These are phyloP conservation scores for Chlorophyllum brunneum DNA, from an alignment of 768 basidiomycete genomes.

Conservation along the genomic window DNA sequence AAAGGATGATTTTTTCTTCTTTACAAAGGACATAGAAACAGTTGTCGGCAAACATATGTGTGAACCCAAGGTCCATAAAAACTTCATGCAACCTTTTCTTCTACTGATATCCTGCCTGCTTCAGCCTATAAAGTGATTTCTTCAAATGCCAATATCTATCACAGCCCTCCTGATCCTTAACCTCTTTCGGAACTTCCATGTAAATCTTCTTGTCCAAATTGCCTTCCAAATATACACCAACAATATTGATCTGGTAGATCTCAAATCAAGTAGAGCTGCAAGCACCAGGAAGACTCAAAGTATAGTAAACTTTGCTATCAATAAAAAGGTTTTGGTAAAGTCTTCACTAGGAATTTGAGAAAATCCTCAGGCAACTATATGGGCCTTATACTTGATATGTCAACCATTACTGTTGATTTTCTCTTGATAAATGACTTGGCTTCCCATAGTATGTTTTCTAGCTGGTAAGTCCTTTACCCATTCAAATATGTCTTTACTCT, in stretches of 20 bases:
- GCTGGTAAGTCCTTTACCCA: constrained; percentile 8
- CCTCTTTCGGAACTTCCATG: constrained; percentile 19
- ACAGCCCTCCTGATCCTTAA: constrained; percentile 16
- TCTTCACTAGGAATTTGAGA: constrained; percentile 29
- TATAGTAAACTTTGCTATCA: constrained; percentile 19
- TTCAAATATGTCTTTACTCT: constrained; percentile 10
- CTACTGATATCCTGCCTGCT: constrained; percentile 32
- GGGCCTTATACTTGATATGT: constrained; percentile 19
- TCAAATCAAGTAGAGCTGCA: constrained; percentile 11
- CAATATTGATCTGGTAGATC: constrained; percentile 19
- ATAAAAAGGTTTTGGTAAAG: constrained; percentile 28
- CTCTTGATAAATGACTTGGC: constrained; percentile 17
- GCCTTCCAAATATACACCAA: constrained; percentile 23
- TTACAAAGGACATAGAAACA: constrained; percentile 16
- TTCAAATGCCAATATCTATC: constrained; percentile 15
- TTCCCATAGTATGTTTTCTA: constrained; percentile 18
- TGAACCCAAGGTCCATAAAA: constrained; percentile 11
- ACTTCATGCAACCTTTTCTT: constrained; percentile 9
- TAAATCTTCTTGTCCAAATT: constrained; percentile 25
- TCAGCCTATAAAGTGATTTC: constrained; percentile 31
- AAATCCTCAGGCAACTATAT: constrained; percentile 23
- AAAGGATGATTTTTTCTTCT: not conserved
- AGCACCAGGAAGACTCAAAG: constrained; percentile 19
- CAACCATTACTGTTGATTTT: constrained; percentile 20
- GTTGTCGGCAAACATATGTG: constrained; percentile 7